Percentiles rank a stretch among this genome's conserved stretches.
These are phyloP conservation scores for Zygosaccharomyces rouxii DNA, from an alignment of 805 yeast genomes.

Conservation along the genomic window DNA sequence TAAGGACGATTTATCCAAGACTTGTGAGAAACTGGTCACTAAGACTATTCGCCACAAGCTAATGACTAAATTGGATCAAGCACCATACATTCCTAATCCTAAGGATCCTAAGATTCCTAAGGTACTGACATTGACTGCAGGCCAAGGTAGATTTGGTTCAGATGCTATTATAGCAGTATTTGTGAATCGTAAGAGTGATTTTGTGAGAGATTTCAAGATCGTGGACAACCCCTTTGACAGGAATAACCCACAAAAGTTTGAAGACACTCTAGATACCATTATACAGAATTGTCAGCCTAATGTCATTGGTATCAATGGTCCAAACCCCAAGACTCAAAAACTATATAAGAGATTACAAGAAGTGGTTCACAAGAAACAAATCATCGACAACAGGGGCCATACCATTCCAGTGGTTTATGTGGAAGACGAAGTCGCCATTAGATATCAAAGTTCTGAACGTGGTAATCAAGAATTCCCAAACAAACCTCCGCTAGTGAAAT, in stretches of 20 bases:
- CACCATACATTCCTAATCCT: slow-evolving; percentile 82
- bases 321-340: slow-evolving; percentile 64
- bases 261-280: slow-evolving; percentile 53
- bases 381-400: slow-evolving; percentile 54
- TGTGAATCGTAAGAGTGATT: slow-evolving; percentile 74
- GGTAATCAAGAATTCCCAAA: slow-evolving; percentile 80
- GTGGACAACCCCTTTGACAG: slow-evolving; percentile 58
- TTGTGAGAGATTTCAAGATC: slow-evolving; percentile 71
- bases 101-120: slow-evolving; percentile 82
- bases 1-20: slow-evolving; percentile 74
- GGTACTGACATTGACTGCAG: slow-evolving; percentile 76
- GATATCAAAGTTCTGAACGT: slow-evolving; percentile 74
- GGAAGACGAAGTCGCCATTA: slow-evolving; percentile 87
- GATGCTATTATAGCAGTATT: slow-evolving; percentile 85
- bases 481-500: slow-evolving; percentile 72
- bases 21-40: slow-evolving; percentile 67
- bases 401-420: slow-evolving; percentile 72
- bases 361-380: slow-evolving; percentile 52
- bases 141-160: slow-evolving; percentile 72
- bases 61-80: slow-evolving; percentile 76
- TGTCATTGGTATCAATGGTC: slow-evolving; percentile 86
- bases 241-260: slow-evolving; percentile 56
- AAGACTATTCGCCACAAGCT: slow-evolving; percentile 67
- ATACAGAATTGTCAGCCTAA: slow-evolving; percentile 73
- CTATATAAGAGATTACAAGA: slow-evolving; percentile 53